Percentiles rank a stretch among this genome's conserved stretches.
Evolutionary conservation across 106 monocot species (phyloP).

Genomic region (Platanthera zijinensis): DNA sequence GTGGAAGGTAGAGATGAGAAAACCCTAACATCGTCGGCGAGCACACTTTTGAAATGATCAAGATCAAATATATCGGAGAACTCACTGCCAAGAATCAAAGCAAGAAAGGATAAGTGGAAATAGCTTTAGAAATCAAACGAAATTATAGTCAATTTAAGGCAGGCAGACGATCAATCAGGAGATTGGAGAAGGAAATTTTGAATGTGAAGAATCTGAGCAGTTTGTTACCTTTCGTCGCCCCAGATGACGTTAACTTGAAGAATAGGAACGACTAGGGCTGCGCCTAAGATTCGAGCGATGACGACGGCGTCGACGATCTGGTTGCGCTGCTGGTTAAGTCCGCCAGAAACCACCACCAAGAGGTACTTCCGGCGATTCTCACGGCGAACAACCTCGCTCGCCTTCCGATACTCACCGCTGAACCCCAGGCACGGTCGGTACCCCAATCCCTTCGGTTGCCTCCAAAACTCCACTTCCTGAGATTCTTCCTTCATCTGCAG

Average conservation of each 20-base stretch:
- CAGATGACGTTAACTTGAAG: constrained; percentile 88
- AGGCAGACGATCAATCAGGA: background rate
- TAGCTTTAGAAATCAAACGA: background rate
- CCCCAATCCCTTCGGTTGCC: constrained; percentile 73
- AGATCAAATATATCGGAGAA: constrained; percentile 86
- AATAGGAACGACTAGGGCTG: constrained; percentile 76
- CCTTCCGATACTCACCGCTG: constrained; percentile 35
- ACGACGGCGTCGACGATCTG: constrained; percentile 94
- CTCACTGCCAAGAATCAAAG: constrained; percentile 36
- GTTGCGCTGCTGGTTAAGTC: constrained; percentile 87
- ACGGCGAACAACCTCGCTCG: constrained; percentile 14
- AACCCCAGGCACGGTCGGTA: constrained; percentile 59
- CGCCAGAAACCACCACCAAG: constrained; percentile 80
- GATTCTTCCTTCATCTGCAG: background rate
- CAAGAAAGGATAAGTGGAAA: background rate
- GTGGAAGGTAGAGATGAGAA: constrained; percentile 78
- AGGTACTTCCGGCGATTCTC: constrained; percentile 51
- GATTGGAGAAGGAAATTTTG: background rate
- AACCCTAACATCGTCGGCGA: constrained; percentile 64
- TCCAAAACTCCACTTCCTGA: constrained; percentile 50
- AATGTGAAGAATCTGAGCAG: background rate
- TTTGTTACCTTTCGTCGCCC: constrained; percentile 75
- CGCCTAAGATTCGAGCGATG: constrained; percentile 81
- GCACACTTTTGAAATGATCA: constrained; percentile 73
- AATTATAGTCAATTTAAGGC: background rate